Conservation (phyloP, 805 yeast species). For the Lachancea quebecensis region DNA sequence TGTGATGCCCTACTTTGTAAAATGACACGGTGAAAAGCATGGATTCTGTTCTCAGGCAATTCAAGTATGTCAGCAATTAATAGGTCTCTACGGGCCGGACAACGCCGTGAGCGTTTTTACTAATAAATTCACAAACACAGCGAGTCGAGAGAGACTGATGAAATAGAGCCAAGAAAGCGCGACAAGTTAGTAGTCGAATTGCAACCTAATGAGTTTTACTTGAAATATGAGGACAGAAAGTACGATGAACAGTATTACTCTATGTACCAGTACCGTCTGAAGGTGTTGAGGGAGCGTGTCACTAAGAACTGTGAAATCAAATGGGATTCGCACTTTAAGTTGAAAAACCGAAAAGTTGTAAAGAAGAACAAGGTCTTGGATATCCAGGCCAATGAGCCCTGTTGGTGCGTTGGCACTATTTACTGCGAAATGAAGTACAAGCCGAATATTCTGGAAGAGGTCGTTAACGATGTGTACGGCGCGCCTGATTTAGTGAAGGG, state of each 20-base stretch:
- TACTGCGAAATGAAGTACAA: slow-evolving; percentile 79
- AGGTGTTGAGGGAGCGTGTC: slow-evolving; percentile 41
- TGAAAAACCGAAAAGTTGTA: slow-evolving; percentile 33
- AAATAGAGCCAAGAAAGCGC: slow-evolving; percentile 10
- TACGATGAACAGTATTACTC: slow-evolving; percentile 54
- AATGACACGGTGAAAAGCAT: neutral
- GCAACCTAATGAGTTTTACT: slow-evolving; percentile 16
- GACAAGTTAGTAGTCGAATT: slow-evolving; percentile 13
- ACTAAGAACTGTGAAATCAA: slow-evolving; percentile 39
- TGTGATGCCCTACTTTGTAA: neutral
- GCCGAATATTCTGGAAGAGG: slow-evolving; percentile 79
- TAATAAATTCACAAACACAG: neutral
- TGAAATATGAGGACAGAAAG: slow-evolving; percentile 33
- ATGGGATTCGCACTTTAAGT: slow-evolving; percentile 47
- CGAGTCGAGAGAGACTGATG: slow-evolving; percentile 4
- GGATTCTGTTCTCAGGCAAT: slow-evolving; percentile 8
- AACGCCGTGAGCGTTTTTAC: neutral
- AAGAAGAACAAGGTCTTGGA: slow-evolving; percentile 39
- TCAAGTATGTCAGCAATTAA: slow-evolving; percentile 7
- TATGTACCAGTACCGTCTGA: slow-evolving; percentile 49
- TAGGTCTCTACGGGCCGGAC: neutral
- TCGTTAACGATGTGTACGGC: slow-evolving; percentile 46
- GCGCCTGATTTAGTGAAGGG: slow-evolving; percentile 37
- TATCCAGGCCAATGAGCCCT: slow-evolving; percentile 38
- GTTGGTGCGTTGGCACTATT: slow-evolving; percentile 85